Percentiles rank a stretch among this genome's conserved stretches.
phyloP scores from a whole-genome alignment of 257 asterid genomes.

The Nyctanthes arbortristis region DNA sequence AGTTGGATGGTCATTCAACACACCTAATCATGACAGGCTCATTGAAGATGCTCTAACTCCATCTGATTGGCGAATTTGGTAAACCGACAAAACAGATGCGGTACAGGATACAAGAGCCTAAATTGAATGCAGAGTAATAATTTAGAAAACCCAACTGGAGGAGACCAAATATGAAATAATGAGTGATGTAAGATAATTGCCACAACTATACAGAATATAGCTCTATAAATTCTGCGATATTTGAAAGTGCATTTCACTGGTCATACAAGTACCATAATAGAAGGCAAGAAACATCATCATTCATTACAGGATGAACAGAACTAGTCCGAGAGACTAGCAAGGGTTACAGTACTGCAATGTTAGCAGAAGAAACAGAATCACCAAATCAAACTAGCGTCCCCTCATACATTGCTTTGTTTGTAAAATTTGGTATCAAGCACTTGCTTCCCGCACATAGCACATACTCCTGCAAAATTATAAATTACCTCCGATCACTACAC shows the following conservation, averaged over 20 bases:
- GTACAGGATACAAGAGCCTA: too few relatives aligned
- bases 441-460: constrained; percentile 99
- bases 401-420: constrained; percentile 95
- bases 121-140: too few relatives aligned
- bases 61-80: neutral
- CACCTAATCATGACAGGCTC: neutral
- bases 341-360: constrained; percentile 5
- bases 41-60: neutral
- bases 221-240: neutral
- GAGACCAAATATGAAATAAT: neutral
- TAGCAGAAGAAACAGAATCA: neutral
- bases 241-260: constrained; percentile 4
- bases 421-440: constrained; percentile 92
- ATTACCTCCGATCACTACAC: constrained; percentile 4
- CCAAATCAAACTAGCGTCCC: constrained; percentile 2
- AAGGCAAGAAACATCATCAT: neutral
- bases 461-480: constrained; percentile 79
- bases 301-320: neutral
- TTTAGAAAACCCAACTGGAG: neutral
- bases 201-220: neutral
- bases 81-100: too few relatives aligned
- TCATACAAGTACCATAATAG: neutral
- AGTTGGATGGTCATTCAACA: neutral
- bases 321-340: constrained; percentile 6
- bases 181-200: neutral